These are phyloP conservation scores for Aspergillus avenaceus DNA, from an alignment of 495 filamentous ascomycete genomes.

Conservation along the genomic window DNA sequence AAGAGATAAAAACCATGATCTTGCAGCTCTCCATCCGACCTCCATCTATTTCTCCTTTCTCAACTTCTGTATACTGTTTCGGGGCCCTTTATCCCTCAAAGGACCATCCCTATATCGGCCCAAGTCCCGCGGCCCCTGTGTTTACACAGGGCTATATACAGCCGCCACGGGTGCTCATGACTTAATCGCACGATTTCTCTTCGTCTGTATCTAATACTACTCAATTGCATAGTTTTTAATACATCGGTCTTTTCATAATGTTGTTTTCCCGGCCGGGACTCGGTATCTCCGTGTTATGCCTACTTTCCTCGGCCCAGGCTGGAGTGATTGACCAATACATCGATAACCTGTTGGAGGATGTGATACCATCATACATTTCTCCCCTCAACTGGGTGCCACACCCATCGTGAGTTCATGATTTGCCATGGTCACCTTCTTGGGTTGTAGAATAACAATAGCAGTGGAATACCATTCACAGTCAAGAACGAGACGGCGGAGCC, in stretches of 20 bases:
- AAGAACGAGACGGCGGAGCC: conserved; percentile 13
- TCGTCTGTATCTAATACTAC: not conserved
- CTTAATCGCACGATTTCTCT: no score
- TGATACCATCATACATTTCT: not conserved
- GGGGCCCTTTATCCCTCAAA: not conserved
- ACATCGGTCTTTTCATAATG: not conserved
- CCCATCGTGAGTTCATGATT: conserved; percentile 4
- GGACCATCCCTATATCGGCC: not conserved
- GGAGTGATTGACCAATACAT: not conserved
- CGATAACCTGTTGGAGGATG: not conserved
- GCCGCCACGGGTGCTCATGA: no score
- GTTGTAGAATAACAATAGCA: conserved; percentile 3
- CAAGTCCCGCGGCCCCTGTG: not conserved
- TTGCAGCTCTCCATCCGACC: not conserved
- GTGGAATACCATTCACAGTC: conserved; percentile 18
- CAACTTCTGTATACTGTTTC: not conserved
- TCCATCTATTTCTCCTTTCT: not conserved
- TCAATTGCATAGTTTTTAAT: conserved; percentile 1
- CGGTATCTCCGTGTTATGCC: not conserved
- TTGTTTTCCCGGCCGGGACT: not conserved
- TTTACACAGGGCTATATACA: not conserved
- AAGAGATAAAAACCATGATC: not conserved
- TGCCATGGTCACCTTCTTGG: not conserved
- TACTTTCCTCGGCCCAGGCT: not conserved
- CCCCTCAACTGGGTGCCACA: conserved; percentile 7